Evolutionary conservation across 257 asterid genomes (phyloP).

Genomic region (Penstemon barbatus): DNA sequence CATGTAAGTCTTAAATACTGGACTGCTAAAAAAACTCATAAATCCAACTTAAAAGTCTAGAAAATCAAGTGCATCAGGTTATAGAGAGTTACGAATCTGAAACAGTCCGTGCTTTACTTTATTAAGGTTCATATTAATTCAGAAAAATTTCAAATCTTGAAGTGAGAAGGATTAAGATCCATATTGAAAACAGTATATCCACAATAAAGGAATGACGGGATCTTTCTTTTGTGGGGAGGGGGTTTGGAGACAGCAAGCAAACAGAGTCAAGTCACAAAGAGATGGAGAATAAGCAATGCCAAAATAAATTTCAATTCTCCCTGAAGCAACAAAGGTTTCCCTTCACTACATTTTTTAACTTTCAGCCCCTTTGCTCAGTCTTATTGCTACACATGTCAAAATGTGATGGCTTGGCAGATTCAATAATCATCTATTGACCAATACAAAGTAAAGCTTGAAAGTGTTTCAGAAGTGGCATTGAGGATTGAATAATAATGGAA

Average conservation of each 20-base stretch:
- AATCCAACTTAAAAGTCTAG: constrained; percentile 13
- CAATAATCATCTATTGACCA: background rate
- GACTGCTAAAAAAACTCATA: background rate
- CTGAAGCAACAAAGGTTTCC: too few species aligned
- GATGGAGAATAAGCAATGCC: too few species aligned
- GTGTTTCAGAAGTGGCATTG: constrained; percentile 1
- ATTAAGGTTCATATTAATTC: background rate
- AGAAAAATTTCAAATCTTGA: too few species aligned
- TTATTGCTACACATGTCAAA: background rate
- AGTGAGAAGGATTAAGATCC: too few species aligned
- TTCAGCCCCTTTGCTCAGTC: background rate
- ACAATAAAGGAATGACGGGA: too few species aligned
- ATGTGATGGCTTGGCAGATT: background rate
- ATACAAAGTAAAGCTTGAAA: constrained; percentile 5
- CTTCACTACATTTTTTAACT: too few species aligned
- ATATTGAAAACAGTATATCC: too few species aligned
- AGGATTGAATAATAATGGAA: constrained; percentile 14
- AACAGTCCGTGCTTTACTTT: constrained; percentile 5
- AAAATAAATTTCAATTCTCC: too few species aligned
- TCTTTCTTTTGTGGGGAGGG: too few species aligned
- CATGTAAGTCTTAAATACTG: background rate
- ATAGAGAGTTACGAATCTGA: background rate
- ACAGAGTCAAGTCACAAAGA: too few species aligned
- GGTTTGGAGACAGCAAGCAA: too few species aligned
- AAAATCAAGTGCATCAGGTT: constrained; percentile 9